phyloP scores from a whole-genome alignment of 2,329 filamentous ascomycete species.

The Phymatotrichopsis omnivora region DNA sequence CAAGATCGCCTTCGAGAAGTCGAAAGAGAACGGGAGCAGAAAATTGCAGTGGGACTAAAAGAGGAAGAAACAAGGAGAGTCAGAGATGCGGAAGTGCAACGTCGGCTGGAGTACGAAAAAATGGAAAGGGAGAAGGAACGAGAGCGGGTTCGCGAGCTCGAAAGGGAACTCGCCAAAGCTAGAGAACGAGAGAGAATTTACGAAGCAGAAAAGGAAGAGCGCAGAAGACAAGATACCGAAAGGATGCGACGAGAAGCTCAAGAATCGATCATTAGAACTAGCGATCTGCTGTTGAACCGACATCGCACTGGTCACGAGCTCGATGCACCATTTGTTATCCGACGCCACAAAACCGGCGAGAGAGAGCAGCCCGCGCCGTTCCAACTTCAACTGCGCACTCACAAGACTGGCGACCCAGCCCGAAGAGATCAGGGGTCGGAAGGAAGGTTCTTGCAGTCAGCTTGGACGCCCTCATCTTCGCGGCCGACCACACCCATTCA shows the following conservation, averaged over 20 bases:
- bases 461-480: conserved; percentile 25
- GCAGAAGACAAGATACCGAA: conserved; percentile 23
- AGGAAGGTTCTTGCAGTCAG: conserved; percentile 19
- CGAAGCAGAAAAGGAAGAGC: conserved; percentile 25
- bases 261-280: conserved; percentile 18
- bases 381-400: conserved; percentile 1
- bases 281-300: no score
- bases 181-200: conserved; percentile 50
- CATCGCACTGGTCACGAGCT: conserved; percentile 15
- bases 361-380: not conserved
- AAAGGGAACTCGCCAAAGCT: conserved; percentile 58
- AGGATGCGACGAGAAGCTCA: conserved; percentile 24
- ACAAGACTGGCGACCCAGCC: conserved; percentile 22
- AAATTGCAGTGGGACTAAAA: conserved; percentile 6
- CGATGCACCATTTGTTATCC: conserved; percentile 6
- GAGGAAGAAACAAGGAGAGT: conserved; percentile 21
- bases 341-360: not conserved
- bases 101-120: conserved; percentile 19
- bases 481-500: conserved; percentile 21
- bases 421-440: conserved; percentile 21
- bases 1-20: conserved; percentile 13
- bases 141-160: conserved; percentile 64
- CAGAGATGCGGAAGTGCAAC: conserved; percentile 20
- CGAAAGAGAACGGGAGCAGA: conserved; percentile 10
- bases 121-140: conserved; percentile 24